These are phyloP conservation scores for Scedosporium dehoogii DNA, from an alignment of 2,329 filamentous ascomycete species.

Conservation along the genomic window DNA sequence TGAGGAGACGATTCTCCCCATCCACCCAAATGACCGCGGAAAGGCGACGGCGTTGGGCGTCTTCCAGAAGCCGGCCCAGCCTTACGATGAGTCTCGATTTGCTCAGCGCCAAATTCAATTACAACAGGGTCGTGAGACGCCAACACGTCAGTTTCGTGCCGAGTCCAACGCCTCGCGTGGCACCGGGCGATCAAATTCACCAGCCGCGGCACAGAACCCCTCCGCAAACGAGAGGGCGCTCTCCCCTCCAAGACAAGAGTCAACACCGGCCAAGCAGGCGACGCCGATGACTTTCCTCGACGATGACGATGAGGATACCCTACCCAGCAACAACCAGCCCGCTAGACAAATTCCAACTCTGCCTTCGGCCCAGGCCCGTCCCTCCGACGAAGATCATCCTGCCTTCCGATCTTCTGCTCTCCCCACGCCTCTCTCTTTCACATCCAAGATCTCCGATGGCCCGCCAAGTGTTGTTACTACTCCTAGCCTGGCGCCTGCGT, in stretches of 20 bases:
- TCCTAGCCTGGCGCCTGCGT: not conserved
- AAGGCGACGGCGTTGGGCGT: conserved; percentile 64
- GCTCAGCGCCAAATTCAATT: conserved; percentile 73
- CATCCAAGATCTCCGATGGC: conserved; percentile 15
- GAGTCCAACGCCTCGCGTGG: conserved; percentile 33
- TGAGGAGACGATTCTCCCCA: conserved; percentile 56
- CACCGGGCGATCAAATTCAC: conserved; percentile 34
- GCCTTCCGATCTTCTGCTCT: conserved; percentile 38
- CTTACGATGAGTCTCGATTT: conserved; percentile 80
- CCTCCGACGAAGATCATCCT: conserved; percentile 43
- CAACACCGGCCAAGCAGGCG: conserved; percentile 22
- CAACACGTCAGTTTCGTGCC: conserved; percentile 33
- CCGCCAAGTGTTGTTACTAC: conserved; percentile 8
- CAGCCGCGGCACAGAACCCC: conserved; percentile 30
- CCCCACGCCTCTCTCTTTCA: conserved; percentile 31
- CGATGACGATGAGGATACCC: conserved; percentile 27
- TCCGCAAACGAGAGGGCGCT: conserved; percentile 16
- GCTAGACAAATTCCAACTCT: conserved; percentile 12
- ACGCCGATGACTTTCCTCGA: conserved; percentile 30
- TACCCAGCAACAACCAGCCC: conserved; percentile 12
- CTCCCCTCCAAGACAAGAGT: conserved; percentile 16
- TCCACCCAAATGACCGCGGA: conserved; percentile 67
- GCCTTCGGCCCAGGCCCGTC: conserved; percentile 21
- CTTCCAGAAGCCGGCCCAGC: conserved; percentile 59
- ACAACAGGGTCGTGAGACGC: conserved; percentile 62